Conservation (phyloP, 176 grass and related monocot genomes). For the Oryza longistaminata region DNA sequence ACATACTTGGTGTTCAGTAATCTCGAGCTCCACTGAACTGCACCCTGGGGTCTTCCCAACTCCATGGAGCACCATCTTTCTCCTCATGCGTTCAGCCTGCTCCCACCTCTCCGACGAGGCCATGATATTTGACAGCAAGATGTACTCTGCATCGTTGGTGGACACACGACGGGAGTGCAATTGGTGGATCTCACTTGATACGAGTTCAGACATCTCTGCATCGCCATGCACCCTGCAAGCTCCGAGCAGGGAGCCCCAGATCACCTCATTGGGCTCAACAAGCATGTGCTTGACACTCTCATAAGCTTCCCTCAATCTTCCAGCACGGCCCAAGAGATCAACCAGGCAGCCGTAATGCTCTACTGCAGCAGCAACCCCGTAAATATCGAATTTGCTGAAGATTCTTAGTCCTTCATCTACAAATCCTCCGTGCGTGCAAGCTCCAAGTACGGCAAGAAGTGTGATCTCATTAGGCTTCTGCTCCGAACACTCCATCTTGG, state of each 20-base stretch:
- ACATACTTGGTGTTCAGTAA: conserved; percentile 24
- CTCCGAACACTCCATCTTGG: conserved; percentile 51
- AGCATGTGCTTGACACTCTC: conserved; percentile 58
- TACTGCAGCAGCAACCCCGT: conserved; percentile 49
- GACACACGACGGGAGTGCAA: conserved; percentile 32
- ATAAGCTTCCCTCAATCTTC: conserved; percentile 58
- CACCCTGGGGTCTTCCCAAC: conserved; percentile 67
- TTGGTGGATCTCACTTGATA: conserved; percentile 34
- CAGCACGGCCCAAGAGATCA: conserved; percentile 66
- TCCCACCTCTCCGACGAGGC: conserved; percentile 62
- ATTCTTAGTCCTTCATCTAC: conserved; percentile 68
- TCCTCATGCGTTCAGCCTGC: conserved; percentile 56
- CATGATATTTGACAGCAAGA: conserved; percentile 60
- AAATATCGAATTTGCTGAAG: conserved; percentile 46
- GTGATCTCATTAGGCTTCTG: conserved; percentile 52
- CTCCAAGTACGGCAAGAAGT: conserved; percentile 58
- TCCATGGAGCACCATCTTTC: conserved; percentile 50
- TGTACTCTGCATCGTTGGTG: conserved; percentile 56
- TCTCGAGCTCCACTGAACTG: conserved; percentile 52
- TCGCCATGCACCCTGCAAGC: conserved; percentile 56
- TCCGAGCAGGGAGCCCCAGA: conserved; percentile 69
- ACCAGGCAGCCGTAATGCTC: conserved; percentile 66
- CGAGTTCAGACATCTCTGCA: conserved; percentile 37
- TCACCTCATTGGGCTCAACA: conserved; percentile 59
- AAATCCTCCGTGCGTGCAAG: conserved; percentile 64